Conservation (phyloP, 1,284 basidiomycete genomes). For the Lentinus polychrous region DNA sequence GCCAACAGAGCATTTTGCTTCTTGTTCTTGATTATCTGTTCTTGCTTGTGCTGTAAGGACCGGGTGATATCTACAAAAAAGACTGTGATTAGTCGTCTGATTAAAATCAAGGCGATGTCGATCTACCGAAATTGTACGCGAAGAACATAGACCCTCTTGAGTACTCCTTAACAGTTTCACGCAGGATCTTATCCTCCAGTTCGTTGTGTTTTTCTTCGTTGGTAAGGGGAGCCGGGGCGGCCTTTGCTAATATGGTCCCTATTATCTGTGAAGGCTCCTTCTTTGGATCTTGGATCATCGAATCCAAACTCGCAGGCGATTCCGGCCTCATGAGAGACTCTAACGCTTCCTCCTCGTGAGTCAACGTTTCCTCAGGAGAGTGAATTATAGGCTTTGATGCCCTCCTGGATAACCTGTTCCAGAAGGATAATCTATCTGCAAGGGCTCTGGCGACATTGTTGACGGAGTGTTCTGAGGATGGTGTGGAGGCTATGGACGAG, state of each 20-base stretch:
- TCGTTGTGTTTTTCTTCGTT: slow-evolving; percentile 61
- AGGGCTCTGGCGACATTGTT: slow-evolving; percentile 53
- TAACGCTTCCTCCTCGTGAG: slow-evolving; percentile 4
- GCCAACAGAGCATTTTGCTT: slow-evolving; percentile 49
- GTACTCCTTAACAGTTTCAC: slow-evolving; percentile 64
- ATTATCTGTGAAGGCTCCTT: slow-evolving; percentile 46
- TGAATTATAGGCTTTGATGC: slow-evolving; percentile 15
- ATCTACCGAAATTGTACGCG: slow-evolving; percentile 66
- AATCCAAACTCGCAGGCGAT: slow-evolving; percentile 36
- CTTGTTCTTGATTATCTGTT: slow-evolving; percentile 48
- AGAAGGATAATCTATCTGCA: slow-evolving; percentile 63
- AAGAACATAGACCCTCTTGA: slow-evolving; percentile 79
- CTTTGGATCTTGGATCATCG: slow-evolving; percentile 40
- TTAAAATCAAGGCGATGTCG: background rate
- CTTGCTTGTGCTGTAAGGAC: slow-evolving; percentile 74
- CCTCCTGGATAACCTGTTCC: slow-evolving; percentile 49
- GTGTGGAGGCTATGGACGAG: slow-evolving; percentile 50
- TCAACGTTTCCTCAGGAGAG: slow-evolving; percentile 4
- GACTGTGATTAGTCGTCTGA: background rate
- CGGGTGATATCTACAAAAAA: slow-evolving; percentile 59
- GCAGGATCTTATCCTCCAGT: slow-evolving; percentile 72
- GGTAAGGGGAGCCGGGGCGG: slow-evolving; percentile 52
- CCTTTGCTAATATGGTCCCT: slow-evolving; percentile 45
- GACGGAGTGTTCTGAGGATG: slow-evolving; percentile 42
- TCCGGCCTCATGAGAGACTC: slow-evolving; percentile 21